These are phyloP conservation scores for Orbilia oligospora DNA, from an alignment of 2,329 filamentous ascomycete species.

Conservation along the genomic window DNA sequence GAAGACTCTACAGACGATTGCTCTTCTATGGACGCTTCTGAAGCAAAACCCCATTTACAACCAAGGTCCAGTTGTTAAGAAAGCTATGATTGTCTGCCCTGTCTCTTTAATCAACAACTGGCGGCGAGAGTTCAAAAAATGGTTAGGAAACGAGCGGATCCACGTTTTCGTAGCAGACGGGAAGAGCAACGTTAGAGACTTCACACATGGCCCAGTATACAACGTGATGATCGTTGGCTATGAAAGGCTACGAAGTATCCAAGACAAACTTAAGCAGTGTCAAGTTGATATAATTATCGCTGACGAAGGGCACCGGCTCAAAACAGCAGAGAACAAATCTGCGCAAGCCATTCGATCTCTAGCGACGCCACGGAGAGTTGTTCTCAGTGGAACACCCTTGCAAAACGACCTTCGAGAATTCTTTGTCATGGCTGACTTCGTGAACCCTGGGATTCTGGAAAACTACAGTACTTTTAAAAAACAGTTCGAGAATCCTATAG, in stretches of 20 bases:
- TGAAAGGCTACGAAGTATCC: slow-evolving; percentile 73
- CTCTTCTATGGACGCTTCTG: slow-evolving; percentile 79
- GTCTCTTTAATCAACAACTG: slow-evolving; percentile 81
- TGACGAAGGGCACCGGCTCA: slow-evolving; percentile 78
- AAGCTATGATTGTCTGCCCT: slow-evolving; percentile 80
- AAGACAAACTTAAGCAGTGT: slow-evolving; percentile 76
- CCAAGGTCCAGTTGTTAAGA: slow-evolving; percentile 75
- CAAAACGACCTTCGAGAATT: slow-evolving; percentile 79
- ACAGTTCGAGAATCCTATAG: slow-evolving; percentile 76
- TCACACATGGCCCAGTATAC: slow-evolving; percentile 78
- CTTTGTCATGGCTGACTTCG: slow-evolving; percentile 78
- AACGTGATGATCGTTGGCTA: slow-evolving; percentile 82
- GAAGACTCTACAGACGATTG: slow-evolving; percentile 81
- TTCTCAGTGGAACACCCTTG: slow-evolving; percentile 77
- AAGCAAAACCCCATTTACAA: slow-evolving; percentile 79
- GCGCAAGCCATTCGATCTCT: slow-evolving; percentile 77
- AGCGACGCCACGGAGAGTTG: slow-evolving; percentile 74
- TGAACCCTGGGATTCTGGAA: slow-evolving; percentile 77
- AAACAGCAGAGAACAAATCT: slow-evolving; percentile 78
- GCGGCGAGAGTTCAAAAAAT: slow-evolving; percentile 80
- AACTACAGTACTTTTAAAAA: slow-evolving; percentile 75
- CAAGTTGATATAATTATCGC: slow-evolving; percentile 79
- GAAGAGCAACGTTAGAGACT: slow-evolving; percentile 75
- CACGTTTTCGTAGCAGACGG: slow-evolving; percentile 77
- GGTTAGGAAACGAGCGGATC: slow-evolving; percentile 79